Evolutionary conservation across 345 rosid species (phyloP), one percentile per base, ranked within the genome.

Genomic region (Linum tenue): DNA sequence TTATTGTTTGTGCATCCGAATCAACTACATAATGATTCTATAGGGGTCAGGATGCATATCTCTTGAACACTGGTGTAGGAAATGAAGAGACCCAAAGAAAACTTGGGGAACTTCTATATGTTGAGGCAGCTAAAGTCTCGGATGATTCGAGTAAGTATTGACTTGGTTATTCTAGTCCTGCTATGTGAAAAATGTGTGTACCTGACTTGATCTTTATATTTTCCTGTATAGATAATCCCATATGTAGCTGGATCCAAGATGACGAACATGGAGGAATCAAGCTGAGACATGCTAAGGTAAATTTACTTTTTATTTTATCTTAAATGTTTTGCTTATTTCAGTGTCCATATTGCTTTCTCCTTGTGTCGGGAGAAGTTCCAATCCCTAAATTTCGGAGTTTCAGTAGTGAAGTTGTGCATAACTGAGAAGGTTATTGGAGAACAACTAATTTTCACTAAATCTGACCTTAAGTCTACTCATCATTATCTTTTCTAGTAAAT

Each of bases 271-370:
- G 72, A 67, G 97, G 92, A 63, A 80, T 94, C 66, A 85, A 69
- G 71, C 77, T 91, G 63, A 80, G 70, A 69, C 97, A 94, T 83
- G 84, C 85, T 71, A 90, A 82, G 95, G 99, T 94, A 76, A 72
- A 8, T 62, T 40, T 44, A 40, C 64, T 39, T 61, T 14, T 59
- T 7, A 12, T 57, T 57, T 17, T 12, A 57, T 57, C 16, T 57
- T 5, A 5, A 22, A 22, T 22, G 31, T 22, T 22, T 22, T 41
- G 40, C 3, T 17, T 44, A 14, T 6, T 9, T 17, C 31, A 22
- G 31, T 22, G 31, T 22, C 31, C 31, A 22, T 22, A 22, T 55
- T 64, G 39, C 36, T 43, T 51, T 51, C 44, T 38, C 67, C 3
- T 22, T 48, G 36, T 22, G 56, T 10, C 11, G 31, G 1, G 35